phyloP scores from a whole-genome alignment of 1,284 basidiomycete species.

The Neonothopanus nambi region DNA sequence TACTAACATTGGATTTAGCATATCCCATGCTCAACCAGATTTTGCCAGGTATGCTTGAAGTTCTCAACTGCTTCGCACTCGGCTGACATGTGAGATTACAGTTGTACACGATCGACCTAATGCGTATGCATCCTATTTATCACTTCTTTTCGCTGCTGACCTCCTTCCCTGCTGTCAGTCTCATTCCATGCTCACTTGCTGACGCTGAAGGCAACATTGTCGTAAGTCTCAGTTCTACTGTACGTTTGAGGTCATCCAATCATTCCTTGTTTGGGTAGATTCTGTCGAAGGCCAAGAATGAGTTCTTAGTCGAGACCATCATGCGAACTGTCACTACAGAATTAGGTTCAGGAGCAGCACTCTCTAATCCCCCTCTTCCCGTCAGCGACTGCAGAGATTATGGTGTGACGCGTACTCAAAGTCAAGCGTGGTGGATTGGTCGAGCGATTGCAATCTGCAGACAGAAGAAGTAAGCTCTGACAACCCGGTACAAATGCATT shows the following conservation, averaged over 20 bases:
- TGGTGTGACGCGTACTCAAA: conserved; percentile 47
- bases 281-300: conserved; percentile 30
- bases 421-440: conserved; percentile 56
- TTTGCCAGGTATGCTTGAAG: conserved; percentile 33
- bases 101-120: conserved; percentile 33
- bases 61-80: not conserved
- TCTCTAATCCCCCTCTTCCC: conserved; percentile 40
- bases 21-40: conserved; percentile 29
- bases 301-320: conserved; percentile 29
- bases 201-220: conserved; percentile 45
- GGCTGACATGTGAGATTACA: conserved; percentile 3
- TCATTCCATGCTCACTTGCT: conserved; percentile 44
- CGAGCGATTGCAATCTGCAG: conserved; percentile 41
- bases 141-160: not conserved
- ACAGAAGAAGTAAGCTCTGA: conserved; percentile 22
- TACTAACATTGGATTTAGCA: conserved; percentile 16
- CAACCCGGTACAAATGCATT: not conserved
- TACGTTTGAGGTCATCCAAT: not conserved
- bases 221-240: conserved; percentile 17
- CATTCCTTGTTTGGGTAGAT: conserved; percentile 18
- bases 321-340: conserved; percentile 33
- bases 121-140: conserved; percentile 26
- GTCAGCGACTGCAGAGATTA: conserved; percentile 36
- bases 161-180: conserved; percentile 22
- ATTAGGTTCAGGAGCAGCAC: conserved; percentile 45